phyloP scores from a whole-genome alignment of 2,329 filamentous ascomycete species.

The Tolypocladium nubicola region DNA sequence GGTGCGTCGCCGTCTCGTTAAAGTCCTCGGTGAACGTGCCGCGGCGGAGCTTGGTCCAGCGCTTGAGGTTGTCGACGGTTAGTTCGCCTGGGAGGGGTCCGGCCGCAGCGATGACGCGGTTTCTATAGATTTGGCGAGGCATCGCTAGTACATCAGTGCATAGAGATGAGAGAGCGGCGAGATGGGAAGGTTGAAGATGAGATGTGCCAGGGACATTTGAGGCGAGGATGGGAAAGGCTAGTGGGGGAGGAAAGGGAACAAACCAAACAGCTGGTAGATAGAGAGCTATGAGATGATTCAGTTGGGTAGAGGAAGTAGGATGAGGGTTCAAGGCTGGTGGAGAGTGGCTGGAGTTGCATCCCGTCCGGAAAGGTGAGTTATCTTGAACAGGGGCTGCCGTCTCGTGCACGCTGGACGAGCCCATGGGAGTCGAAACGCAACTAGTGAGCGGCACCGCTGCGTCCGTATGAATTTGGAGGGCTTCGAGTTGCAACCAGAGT shows the following conservation, averaged over 20 bases:
- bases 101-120: constrained; percentile 42
- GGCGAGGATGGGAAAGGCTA: background rate
- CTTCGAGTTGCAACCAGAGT: background rate
- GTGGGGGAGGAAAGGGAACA: background rate
- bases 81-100: constrained; percentile 44
- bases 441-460: background rate
- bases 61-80: constrained; percentile 44
- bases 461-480: background rate
- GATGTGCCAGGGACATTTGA: background rate
- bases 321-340: background rate
- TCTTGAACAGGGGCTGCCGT: background rate
- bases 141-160: constrained; percentile 7
- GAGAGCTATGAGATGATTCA: no score
- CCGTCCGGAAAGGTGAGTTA: background rate
- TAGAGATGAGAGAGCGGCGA: background rate
- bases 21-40: constrained; percentile 46
- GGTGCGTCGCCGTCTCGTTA: constrained; percentile 53
- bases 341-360: background rate
- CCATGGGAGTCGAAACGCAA: background rate
- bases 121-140: constrained; percentile 36
- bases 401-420: background rate
- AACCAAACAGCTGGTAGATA: background rate
- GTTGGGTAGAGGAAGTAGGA: background rate
- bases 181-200: background rate
- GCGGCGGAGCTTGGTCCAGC: constrained; percentile 55